Conservation (phyloP, 108 stramenopile species). For the Conticribra weissflogii region DNA sequence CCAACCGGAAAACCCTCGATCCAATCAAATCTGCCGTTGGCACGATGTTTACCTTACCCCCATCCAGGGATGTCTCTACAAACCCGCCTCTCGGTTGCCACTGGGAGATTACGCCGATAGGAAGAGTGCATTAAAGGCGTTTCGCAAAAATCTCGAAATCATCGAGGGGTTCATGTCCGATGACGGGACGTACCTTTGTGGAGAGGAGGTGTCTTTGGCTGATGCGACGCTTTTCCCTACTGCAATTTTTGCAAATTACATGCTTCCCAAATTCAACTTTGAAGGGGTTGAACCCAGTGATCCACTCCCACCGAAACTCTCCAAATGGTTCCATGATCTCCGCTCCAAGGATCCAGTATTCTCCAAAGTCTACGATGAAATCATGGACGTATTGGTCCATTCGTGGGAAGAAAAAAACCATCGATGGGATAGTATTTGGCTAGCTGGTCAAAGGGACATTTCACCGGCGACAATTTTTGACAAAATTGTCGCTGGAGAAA, state of each 20-base stretch:
- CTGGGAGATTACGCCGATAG: constrained; percentile 82
- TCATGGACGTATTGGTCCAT: constrained; percentile 46
- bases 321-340: constrained; percentile 67
- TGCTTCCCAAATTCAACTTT: constrained; percentile 92
- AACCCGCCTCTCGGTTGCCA: constrained; percentile 68
- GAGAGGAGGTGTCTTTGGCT: constrained; percentile 87
- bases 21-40: constrained; percentile 85
- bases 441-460: constrained; percentile 77
- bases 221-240: constrained; percentile 94
- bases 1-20: constrained; percentile 76
- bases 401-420: constrained; percentile 64
- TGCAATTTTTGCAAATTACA: constrained; percentile 78
- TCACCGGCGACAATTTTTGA: constrained; percentile 94
- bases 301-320: constrained; percentile 56
- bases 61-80: constrained; percentile 93
- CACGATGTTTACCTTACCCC: constrained; percentile 94
- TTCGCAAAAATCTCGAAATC: constrained; percentile 67
- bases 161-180: constrained; percentile 72
- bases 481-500: constrained; percentile 90
- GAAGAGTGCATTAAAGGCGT: constrained; percentile 78
- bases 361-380: constrained; percentile 76
- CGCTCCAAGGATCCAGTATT: constrained; percentile 66
- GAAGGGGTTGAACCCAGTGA: constrained; percentile 45
- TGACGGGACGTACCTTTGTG: constrained; percentile 80
- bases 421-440: constrained; percentile 83